Evolutionary conservation across 2,329 filamentous ascomycete species (phyloP).

Genomic region (Beauveria medogensis): DNA sequence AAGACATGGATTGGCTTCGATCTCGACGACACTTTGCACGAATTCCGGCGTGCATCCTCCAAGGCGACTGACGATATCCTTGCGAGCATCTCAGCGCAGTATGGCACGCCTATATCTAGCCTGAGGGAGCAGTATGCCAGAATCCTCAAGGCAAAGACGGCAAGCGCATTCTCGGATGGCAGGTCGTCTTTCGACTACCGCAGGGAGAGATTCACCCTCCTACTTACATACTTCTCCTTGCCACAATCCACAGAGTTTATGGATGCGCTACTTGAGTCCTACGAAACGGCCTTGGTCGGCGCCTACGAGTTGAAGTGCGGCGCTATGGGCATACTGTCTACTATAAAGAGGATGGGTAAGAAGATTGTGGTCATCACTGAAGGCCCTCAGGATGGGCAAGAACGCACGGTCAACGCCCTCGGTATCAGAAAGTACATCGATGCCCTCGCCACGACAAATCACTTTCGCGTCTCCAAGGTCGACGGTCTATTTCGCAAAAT

Average conservation of each 20-base stretch:
- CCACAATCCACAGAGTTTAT: constrained; percentile 17
- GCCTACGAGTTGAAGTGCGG: background rate
- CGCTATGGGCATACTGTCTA: constrained; percentile 20
- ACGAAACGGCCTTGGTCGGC: background rate
- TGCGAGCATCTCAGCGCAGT: background rate
- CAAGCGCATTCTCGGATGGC: constrained; percentile 35
- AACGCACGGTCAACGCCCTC: constrained; percentile 29
- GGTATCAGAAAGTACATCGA: background rate
- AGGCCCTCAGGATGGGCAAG: constrained; percentile 38
- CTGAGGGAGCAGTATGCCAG: background rate
- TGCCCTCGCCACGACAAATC: background rate
- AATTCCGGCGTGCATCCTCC: constrained; percentile 34
- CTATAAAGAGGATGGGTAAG: constrained; percentile 26
- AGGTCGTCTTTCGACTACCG: constrained; percentile 35
- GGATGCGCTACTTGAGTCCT: background rate
- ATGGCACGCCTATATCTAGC: background rate
- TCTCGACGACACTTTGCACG: constrained; percentile 40
- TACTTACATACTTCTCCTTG: constrained; percentile 23
- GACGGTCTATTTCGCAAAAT: background rate
- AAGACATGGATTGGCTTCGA: constrained; percentile 37
- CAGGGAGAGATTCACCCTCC: constrained; percentile 19
- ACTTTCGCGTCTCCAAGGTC: background rate
- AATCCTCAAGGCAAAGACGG: constrained; percentile 19
- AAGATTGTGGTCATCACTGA: constrained; percentile 38
- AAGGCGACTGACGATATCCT: constrained; percentile 27